Base-by-base conservation (phyloP, 192 early-diverging fungal genomes). In the Coemansia sp. region DNA sequence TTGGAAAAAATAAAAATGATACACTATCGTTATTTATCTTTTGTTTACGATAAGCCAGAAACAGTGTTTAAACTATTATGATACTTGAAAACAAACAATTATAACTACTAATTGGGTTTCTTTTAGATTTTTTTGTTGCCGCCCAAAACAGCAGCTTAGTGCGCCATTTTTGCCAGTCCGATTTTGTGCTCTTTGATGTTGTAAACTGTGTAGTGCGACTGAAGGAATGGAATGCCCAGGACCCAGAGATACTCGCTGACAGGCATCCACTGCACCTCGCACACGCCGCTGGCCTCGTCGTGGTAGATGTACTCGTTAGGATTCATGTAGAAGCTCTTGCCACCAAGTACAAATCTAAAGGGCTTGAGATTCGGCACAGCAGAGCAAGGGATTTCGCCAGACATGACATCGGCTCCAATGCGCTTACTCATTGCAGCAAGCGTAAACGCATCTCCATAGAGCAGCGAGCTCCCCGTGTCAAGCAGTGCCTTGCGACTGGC, bases 251-350 rank as follows among this genome's bases (percentile, higher is more conserved):
- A 75, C 66, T 84, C 81, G 69, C 75, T 77, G 36, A 82, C 80
- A 14, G 80, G 80, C 80, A 82, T 82, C 80, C 80, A 82, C 72
- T 82, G 80, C 66, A 82, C 80, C 66, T 82, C 80, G 51, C 80
- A 82, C 8, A 74, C 52, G 4, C 65, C 75, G 28, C 38, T 77
- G 18, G 54, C 58, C 32, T 73, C 74, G 58, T 82, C 80, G 64
- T 77, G 80, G 55, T 74, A 82, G n/a, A 82, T 69, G 48, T 84
- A 84, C 55, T 78, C 73, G 36, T 45, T 69, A 18, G 81, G 81
- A 15, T 39, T 43, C 76, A 84, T 84, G 14, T 66, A 64, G 41
- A 84, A 84, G 48, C 64, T 68, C 66, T 73, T 79, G 34, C 81
- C 81, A 60, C 76, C 76, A 4, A 84, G 53, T 5, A 84, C 67